Evolutionary conservation across 345 rosid genomes (phyloP).

Genomic region (Syzygium aqueum): DNA sequence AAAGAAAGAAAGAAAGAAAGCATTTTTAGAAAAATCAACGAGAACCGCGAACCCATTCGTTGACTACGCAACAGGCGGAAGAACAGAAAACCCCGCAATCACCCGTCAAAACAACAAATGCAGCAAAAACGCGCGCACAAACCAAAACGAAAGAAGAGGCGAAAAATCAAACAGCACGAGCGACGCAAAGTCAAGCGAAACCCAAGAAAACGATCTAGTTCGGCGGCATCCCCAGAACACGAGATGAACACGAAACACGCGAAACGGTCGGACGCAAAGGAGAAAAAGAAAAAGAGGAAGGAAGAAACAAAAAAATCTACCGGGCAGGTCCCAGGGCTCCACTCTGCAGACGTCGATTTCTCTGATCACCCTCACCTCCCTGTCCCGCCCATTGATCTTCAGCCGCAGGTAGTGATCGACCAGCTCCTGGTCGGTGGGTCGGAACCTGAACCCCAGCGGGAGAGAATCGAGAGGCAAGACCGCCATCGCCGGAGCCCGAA

Average conservation of each 20-base stretch:
- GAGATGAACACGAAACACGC: not conserved
- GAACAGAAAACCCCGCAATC: not conserved
- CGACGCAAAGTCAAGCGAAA: not conserved
- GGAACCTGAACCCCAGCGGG: constrained; percentile 82
- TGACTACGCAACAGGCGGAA: not conserved
- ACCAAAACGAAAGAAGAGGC: not conserved
- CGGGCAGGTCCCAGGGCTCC: constrained; percentile 98
- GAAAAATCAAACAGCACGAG: not conserved
- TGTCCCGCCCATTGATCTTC: constrained; percentile 66
- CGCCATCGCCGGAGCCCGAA: constrained; percentile 18
- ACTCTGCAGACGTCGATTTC: constrained; percentile 84
- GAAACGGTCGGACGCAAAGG: not conserved
- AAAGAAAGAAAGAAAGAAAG: not conserved
- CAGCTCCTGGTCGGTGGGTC: constrained; percentile 85
- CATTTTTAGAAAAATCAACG: not conserved
- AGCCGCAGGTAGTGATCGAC: constrained; percentile 53
- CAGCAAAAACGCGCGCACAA: not conserved
- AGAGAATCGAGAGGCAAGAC: constrained; percentile 39
- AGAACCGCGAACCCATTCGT: not conserved
- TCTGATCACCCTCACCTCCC: constrained; percentile 47
- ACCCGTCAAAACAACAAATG: not conserved
- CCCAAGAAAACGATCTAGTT: not conserved
- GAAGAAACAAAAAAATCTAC: constrained; percentile 7
- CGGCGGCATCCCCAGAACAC: not conserved
- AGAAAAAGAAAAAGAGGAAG: not conserved